Conservation (phyloP, 345 rosid genomes). For the Lumnitzera littorea region DNA sequence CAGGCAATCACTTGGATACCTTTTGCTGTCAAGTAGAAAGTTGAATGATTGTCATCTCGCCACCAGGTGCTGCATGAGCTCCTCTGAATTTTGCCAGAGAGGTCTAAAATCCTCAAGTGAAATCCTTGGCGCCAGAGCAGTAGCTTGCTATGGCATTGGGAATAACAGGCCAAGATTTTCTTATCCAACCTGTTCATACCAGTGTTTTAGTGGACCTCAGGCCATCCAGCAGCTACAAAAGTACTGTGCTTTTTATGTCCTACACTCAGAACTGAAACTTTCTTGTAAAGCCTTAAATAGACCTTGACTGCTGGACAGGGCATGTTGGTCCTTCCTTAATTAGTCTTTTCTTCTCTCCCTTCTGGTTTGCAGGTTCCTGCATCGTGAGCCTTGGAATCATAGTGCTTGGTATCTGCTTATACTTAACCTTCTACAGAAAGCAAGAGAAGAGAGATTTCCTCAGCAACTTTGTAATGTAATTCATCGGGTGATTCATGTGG, state of each 20-base stretch:
- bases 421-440: conserved; percentile 76
- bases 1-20: conserved; percentile 88
- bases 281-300: neutral
- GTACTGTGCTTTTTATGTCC: conserved; percentile 25
- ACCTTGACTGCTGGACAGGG: neutral
- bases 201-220: conserved; percentile 44
- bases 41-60: conserved; percentile 46
- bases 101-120: conserved; percentile 60
- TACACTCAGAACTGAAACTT: conserved; percentile 3
- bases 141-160: conserved; percentile 79
- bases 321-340: neutral
- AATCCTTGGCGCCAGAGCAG: conserved; percentile 75
- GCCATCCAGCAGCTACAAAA: conserved; percentile 60
- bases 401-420: conserved; percentile 57
- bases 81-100: conserved; percentile 28
- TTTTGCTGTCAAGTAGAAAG: conserved; percentile 58
- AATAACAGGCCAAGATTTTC: conserved; percentile 59
- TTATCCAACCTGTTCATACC: conserved; percentile 70
- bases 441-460: conserved; percentile 85
- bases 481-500: conserved; percentile 42
- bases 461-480: conserved; percentile 40
- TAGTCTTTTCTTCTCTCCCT: neutral
- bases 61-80: conserved; percentile 52
- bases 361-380: conserved; percentile 50
- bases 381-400: conserved; percentile 78